Percentiles rank a stretch among this genome's conserved stretches.
Conservation (phyloP, 2,329 filamentous ascomycete species). For the Stemphylium lycopersici region DNA sequence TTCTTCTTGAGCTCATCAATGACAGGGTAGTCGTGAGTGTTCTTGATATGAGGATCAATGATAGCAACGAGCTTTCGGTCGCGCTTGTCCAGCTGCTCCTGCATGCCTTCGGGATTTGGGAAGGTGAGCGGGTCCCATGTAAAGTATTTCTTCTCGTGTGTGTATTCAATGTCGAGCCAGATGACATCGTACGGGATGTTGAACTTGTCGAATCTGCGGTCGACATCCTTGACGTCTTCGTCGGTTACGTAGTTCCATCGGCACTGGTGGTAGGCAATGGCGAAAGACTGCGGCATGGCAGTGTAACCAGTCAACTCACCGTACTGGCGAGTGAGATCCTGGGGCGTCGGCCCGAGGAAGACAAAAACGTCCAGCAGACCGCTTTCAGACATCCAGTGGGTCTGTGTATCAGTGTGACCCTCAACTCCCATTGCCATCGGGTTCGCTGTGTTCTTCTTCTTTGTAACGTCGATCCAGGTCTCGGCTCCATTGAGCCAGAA, state of each 20-base stretch:
- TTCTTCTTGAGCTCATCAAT: slow-evolving; percentile 83
- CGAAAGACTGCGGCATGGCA: slow-evolving; percentile 88
- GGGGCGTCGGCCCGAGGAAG: slow-evolving; percentile 86
- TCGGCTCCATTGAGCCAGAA: slow-evolving; percentile 98
- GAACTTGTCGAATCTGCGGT: slow-evolving; percentile 93
- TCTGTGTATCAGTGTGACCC: slow-evolving; percentile 77
- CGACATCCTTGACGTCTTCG: slow-evolving; percentile 95
- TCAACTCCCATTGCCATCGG: slow-evolving; percentile 75
- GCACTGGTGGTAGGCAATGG: slow-evolving; percentile 94
- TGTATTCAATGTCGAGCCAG: slow-evolving; percentile 98
- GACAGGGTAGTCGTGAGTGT: slow-evolving; percentile 76
- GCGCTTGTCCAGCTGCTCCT: slow-evolving; percentile 81
- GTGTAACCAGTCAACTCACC: slow-evolving; percentile 90
- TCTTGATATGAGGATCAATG: slow-evolving; percentile 98
- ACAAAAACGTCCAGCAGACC: slow-evolving; percentile 92
- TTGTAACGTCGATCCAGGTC: slow-evolving; percentile 95
- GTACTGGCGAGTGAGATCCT: slow-evolving; percentile 81
- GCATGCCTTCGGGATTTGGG: slow-evolving; percentile 83
- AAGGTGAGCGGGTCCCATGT: slow-evolving; percentile 94
- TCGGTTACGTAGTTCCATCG: slow-evolving; percentile 99
- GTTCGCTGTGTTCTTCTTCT: slow-evolving; percentile 74
- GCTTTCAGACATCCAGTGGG: slow-evolving; percentile 95
- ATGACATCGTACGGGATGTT: slow-evolving; percentile 98
- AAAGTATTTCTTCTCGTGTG: slow-evolving; percentile 96
- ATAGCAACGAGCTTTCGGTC: slow-evolving; percentile 91